These are phyloP conservation scores for Diplodia sapinea DNA, from an alignment of 2,329 filamentous ascomycete species.

Conservation along the genomic window DNA sequence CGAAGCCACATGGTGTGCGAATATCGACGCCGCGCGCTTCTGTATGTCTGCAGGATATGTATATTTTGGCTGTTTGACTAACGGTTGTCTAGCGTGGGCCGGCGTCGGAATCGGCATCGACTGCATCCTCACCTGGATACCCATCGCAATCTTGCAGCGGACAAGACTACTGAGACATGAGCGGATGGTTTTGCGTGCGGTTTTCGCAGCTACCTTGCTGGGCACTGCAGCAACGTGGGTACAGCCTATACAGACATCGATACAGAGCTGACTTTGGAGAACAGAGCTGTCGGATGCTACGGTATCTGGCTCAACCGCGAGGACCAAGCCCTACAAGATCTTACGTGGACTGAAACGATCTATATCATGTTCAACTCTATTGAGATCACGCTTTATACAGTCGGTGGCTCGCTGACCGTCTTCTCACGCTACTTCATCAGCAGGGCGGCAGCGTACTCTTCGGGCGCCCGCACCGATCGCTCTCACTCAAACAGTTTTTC, in stretches of 20 bases:
- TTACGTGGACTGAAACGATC: conserved; percentile 26
- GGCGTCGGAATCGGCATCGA: conserved; percentile 29
- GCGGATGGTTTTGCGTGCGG: conserved; percentile 13
- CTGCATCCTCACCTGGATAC: conserved; percentile 24
- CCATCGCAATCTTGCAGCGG: conserved; percentile 26
- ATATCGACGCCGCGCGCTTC: conserved; percentile 27
- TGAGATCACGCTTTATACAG: conserved; percentile 29
- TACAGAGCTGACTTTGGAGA: neutral
- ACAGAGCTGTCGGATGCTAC: conserved; percentile 24
- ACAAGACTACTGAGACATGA: conserved; percentile 26
- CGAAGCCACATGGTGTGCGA: conserved; percentile 10
- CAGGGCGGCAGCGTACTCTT: conserved; percentile 10
- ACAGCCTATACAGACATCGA: neutral
- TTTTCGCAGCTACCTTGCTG: conserved; percentile 18
- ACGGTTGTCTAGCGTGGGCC: conserved; percentile 20
- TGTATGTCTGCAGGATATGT: neutral
- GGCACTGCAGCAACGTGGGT: conserved; percentile 26
- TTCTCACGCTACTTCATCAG: conserved; percentile 32
- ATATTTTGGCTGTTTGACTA: neutral
- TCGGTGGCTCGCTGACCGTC: conserved; percentile 28
- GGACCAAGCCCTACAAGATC: conserved; percentile 3
- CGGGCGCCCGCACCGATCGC: conserved; percentile 1
- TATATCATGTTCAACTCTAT: conserved; percentile 31
- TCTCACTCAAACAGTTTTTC: conserved; percentile 5
- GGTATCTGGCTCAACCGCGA: conserved; percentile 30